phyloP scores from a whole-genome alignment of 345 rosid genomes.

The Eucalyptus lansdowneana region DNA sequence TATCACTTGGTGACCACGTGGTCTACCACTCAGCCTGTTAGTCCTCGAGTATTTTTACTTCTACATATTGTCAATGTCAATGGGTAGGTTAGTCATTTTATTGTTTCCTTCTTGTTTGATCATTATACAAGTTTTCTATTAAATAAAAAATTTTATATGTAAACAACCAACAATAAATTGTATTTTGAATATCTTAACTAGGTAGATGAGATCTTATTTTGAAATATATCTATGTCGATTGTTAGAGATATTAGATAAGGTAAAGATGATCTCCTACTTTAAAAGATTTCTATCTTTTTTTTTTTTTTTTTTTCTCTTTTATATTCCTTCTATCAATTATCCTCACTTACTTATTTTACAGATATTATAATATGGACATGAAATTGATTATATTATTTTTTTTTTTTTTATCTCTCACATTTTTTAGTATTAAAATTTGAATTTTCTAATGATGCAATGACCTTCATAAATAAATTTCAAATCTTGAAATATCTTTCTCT shows the following conservation, averaged over 20 bases:
- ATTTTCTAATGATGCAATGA: not conserved
- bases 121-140: no score
- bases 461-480: not conserved
- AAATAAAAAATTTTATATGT: no score
- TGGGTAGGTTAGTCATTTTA: no score
- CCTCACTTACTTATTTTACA: not conserved
- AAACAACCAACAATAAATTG: rapidly evolving
- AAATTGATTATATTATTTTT: not conserved
- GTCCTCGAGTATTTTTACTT: no score
- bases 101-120: no score
- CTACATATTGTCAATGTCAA: no score
- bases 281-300: not conserved
- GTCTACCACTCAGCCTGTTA: no score
- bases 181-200: no score
- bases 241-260: not conserved
- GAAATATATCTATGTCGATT: not conserved
- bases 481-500: not conserved
- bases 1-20: no score
- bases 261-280: not conserved
- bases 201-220: no score
- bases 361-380: no score
- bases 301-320: not conserved
- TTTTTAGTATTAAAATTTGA: not conserved
- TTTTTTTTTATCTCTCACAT: not conserved
- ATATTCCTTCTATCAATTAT: not conserved